A percentile compares a stretch with the other conserved stretches of the same genome.
These are phyloP conservation scores for Cladosporium sp. DNA, from an alignment of 2,329 filamentous ascomycete genomes.

Conservation along the genomic window DNA sequence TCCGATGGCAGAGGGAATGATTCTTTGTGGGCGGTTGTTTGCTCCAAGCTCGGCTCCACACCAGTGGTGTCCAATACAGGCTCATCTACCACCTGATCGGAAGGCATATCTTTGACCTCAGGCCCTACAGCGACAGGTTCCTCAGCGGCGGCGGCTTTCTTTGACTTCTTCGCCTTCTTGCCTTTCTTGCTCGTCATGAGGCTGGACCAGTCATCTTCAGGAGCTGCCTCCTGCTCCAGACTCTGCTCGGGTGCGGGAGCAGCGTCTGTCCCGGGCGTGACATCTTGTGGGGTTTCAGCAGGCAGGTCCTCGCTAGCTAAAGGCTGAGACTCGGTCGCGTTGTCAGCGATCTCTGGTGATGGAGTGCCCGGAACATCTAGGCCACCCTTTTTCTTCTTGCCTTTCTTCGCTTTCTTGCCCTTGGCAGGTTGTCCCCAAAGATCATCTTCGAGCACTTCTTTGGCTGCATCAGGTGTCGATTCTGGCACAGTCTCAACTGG, in stretches of 20 bases:
- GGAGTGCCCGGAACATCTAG: not conserved
- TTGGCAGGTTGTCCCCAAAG: conserved; percentile 11
- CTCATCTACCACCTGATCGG: not conserved
- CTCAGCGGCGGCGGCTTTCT: conserved; percentile 2
- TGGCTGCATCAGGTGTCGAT: not conserved
- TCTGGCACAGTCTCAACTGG: not conserved
- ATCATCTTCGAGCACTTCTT: conserved; percentile 12
- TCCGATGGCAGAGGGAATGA: not conserved
- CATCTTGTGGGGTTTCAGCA: not conserved
- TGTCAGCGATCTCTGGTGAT: not conserved
- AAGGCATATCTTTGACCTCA: not conserved
- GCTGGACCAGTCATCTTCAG: conserved; percentile 20
- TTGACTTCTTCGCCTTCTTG: conserved; percentile 29
- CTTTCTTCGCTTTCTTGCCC: conserved; percentile 23
- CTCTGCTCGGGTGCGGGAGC: not conserved
- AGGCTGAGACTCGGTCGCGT: not conserved
- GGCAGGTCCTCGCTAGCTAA: not conserved
- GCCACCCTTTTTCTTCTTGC: conserved; percentile 16
- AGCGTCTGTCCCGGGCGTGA: not conserved
- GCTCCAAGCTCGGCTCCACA: not conserved
- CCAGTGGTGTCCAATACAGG: not conserved
- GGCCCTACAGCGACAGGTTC: not conserved
- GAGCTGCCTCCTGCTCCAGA: not conserved
- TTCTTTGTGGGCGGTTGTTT: not conserved
- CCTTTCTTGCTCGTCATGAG: conserved; percentile 17